phyloP scores from a whole-genome alignment of 352 stramenopile genomes.

The Globisporangium cederbergense region DNA sequence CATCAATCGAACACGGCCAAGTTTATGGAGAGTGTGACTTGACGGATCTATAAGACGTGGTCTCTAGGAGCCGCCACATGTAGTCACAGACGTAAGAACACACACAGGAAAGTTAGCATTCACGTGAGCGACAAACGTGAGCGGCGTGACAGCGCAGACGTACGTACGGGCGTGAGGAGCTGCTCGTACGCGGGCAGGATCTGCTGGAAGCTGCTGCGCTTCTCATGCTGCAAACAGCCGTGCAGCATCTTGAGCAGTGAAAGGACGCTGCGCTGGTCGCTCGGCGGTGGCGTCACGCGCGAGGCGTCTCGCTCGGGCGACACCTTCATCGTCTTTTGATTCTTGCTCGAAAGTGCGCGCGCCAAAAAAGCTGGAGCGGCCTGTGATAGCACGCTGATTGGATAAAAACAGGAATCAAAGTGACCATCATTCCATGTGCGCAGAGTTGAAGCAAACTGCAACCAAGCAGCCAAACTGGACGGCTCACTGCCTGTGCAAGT shows the following conservation, averaged over 20 bases:
- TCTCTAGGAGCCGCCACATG: background rate
- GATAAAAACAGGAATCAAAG: background rate
- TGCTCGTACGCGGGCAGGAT: slow-evolving; percentile 41
- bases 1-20: slow-evolving; percentile 14
- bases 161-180: slow-evolving; percentile 47
- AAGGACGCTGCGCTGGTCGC: slow-evolving; percentile 24
- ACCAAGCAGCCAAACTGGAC: too few species aligned
- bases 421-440: background rate
- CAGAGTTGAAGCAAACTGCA: background rate
- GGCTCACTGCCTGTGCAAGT: too few species aligned
- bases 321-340: background rate
- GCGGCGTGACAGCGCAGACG: background rate
- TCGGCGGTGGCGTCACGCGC: background rate
- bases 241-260: slow-evolving; percentile 42
- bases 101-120: background rate
- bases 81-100: background rate
- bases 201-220: slow-evolving; percentile 25
- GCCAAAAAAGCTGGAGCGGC: background rate
- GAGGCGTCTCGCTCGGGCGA: background rate
- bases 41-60: background rate
- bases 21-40: background rate
- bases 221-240: slow-evolving; percentile 19
- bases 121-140: background rate
- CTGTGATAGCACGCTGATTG: background rate
- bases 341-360: background rate